A percentile compares a stretch with the other conserved stretches of the same genome.
Conservation (phyloP, 176 grass and related monocot species). For the Bothriochloa decipiens region DNA sequence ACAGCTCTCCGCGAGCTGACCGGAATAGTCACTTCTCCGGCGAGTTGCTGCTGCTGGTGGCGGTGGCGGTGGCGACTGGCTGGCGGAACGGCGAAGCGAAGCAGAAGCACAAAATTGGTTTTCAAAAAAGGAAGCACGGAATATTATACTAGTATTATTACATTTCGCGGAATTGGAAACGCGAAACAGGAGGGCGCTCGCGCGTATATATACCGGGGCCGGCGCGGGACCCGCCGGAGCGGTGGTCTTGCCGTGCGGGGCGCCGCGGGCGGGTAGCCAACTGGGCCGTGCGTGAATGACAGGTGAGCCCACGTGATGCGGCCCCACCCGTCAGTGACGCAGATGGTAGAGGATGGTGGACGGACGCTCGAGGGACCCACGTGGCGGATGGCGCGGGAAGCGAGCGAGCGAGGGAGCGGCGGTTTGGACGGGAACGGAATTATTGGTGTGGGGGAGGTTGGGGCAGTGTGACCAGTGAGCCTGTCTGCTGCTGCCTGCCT, state of each 20-base stretch:
- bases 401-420: conserved; percentile 1
- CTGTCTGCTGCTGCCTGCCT: neutral
- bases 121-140: conserved; percentile 18
- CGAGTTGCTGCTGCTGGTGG: conserved; percentile 1
- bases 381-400: neutral
- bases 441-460: neutral
- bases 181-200: neutral
- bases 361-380: neutral
- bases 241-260: conserved; percentile 19
- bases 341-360: accelerated
- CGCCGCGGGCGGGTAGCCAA: conserved; percentile 2
- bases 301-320: neutral
- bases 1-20: neutral
- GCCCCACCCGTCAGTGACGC: neutral
- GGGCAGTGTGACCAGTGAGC: neutral
- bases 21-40: neutral
- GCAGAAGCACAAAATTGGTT: neutral
- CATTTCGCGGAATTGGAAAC: conserved; percentile 31
- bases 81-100: conserved; percentile 5
- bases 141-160: neutral
- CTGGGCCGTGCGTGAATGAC: neutral
- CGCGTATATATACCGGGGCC: neutral
- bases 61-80: neutral
- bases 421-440: conserved; percentile 30
- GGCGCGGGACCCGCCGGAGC: neutral